These are phyloP conservation scores for Barnettozyma botsteinii DNA, from an alignment of 805 yeast species.

Conservation along the genomic window DNA sequence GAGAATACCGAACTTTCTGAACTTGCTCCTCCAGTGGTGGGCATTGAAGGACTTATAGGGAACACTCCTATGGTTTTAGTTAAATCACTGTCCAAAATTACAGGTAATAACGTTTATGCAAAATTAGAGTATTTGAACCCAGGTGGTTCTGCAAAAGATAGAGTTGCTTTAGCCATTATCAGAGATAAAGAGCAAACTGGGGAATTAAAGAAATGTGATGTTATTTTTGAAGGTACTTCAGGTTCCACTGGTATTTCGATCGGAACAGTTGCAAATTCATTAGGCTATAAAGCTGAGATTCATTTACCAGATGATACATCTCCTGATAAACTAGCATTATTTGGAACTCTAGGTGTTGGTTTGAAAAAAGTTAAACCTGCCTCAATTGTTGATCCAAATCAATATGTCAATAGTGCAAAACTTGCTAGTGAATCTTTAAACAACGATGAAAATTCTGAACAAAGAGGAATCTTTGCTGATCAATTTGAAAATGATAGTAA, in stretches of 20 bases:
- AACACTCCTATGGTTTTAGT: slow-evolving; percentile 81
- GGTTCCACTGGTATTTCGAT: slow-evolving; percentile 96
- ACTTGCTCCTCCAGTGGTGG: slow-evolving; percentile 35
- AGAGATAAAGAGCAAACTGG: slow-evolving; percentile 60
- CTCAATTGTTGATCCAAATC: slow-evolving; percentile 87
- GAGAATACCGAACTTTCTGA: slow-evolving; percentile 9
- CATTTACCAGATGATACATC: slow-evolving; percentile 94
- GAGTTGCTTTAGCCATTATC: slow-evolving; percentile 86
- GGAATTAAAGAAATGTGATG: slow-evolving; percentile 52
- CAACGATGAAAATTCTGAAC: slow-evolving; percentile 29
- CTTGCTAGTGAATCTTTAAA: slow-evolving; percentile 49
- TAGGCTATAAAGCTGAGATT: slow-evolving; percentile 90
- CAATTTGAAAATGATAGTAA: slow-evolving; percentile 92
- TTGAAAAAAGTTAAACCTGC: slow-evolving; percentile 90
- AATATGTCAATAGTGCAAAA: slow-evolving; percentile 86
- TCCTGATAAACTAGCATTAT: slow-evolving; percentile 66
- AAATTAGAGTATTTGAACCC: slow-evolving; percentile 84
- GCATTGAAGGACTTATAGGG: slow-evolving; percentile 78
- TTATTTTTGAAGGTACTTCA: slow-evolving; percentile 89
- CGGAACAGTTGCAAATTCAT: slow-evolving; percentile 81
- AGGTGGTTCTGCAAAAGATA: slow-evolving; percentile 92
- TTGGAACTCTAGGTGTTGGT: slow-evolving; percentile 72
- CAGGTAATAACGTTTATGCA: slow-evolving; percentile 83
- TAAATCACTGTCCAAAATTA: slow-evolving; percentile 58
- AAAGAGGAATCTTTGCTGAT: slow-evolving; percentile 81